A percentile compares a stretch with the other conserved stretches of the same genome.
Conservation (phyloP, 345 rosid species). For the Boechera divaricarpa region DNA sequence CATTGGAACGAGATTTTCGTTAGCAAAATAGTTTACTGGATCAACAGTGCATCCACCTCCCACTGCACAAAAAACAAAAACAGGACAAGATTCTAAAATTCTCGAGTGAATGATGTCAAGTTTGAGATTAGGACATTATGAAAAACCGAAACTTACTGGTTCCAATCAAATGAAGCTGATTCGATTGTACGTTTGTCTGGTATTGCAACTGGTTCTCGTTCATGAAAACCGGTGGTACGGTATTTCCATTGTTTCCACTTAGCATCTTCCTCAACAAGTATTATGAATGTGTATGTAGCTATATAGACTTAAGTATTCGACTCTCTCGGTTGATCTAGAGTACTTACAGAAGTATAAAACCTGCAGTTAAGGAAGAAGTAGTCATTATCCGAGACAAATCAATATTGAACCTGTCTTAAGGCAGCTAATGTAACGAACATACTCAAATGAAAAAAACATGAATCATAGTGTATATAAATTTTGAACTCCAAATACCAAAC, state of each 20-base stretch:
- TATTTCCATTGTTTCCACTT: constrained; percentile 64
- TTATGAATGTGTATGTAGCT: not conserved
- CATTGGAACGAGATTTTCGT: constrained; percentile 45
- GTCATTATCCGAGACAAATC: constrained; percentile 14
- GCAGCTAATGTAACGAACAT: not conserved
- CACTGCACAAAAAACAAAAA: constrained; percentile 30
- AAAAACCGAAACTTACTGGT: constrained; percentile 51
- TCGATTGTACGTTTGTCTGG: constrained; percentile 52
- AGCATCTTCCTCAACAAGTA: constrained; percentile 55
- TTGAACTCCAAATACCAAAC: constrained; percentile 4
- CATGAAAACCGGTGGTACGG: constrained; percentile 54
- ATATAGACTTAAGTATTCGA: constrained; percentile 8
- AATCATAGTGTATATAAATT: not conserved
- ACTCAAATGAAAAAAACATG: not conserved
- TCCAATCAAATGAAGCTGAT: constrained; percentile 65
- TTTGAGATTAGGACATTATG: not conserved
- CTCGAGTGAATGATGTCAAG: not conserved
- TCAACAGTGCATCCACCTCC: constrained; percentile 54
- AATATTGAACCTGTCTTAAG: not conserved
- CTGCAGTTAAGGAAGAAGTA: constrained; percentile 30
- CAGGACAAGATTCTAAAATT: constrained; percentile 3
- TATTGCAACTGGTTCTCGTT: constrained; percentile 60
- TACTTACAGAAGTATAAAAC: not conserved
- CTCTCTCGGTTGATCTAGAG: not conserved
- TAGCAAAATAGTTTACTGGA: constrained; percentile 54